These are phyloP conservation scores for Yarrowia bubula DNA, from an alignment of 805 yeast genomes.

Conservation along the genomic window DNA sequence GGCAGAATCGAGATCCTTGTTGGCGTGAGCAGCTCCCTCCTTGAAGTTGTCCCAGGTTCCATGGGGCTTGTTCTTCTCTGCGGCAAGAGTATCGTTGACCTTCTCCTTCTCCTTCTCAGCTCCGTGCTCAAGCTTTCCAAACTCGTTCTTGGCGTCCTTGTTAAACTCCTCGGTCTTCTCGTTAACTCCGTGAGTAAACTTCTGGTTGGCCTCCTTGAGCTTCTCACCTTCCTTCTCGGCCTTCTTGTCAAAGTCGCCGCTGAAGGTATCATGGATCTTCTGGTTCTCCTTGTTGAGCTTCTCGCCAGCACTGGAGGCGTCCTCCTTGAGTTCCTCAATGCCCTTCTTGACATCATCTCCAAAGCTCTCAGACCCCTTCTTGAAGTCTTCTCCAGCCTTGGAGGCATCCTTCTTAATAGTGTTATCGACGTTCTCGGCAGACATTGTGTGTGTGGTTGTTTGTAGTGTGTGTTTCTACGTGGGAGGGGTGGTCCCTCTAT, in stretches of 20 bases:
- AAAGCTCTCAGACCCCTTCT: background rate
- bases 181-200: slow-evolving; percentile 6
- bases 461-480: background rate
- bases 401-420: background rate
- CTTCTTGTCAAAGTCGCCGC: slow-evolving; percentile 14
- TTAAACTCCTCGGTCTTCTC: slow-evolving; percentile 3
- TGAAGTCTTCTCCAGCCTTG: background rate
- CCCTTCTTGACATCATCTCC: background rate
- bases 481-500: background rate
- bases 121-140: background rate
- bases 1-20: background rate
- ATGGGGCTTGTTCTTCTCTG: background rate
- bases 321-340: slow-evolving; percentile 1
- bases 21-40: slow-evolving; percentile 1
- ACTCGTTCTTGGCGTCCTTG: slow-evolving; percentile 2
- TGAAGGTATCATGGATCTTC: slow-evolving; percentile 11
- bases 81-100: background rate
- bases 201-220: slow-evolving; percentile 3
- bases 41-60: slow-evolving; percentile 15
- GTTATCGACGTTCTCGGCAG: slow-evolving; percentile 2
- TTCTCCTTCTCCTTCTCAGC: background rate
- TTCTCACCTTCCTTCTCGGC: background rate
- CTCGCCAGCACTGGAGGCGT: background rate
- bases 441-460: background rate
- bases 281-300: slow-evolving; percentile 6